These are phyloP conservation scores for Collybiopsis luxurians DNA, from an alignment of 768 basidiomycete species.

Conservation along the genomic window DNA sequence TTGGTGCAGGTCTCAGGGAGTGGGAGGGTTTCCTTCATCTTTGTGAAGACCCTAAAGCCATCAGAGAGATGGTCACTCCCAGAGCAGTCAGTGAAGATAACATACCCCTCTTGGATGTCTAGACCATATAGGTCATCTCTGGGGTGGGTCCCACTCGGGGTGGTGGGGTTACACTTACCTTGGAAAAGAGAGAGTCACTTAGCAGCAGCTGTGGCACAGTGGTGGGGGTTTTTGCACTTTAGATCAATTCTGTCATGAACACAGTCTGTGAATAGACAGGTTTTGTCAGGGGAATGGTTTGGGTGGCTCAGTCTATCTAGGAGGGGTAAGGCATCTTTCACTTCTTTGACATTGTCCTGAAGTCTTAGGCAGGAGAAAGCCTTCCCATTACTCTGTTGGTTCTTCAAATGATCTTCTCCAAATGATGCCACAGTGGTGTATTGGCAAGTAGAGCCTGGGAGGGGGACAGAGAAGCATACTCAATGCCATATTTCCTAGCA, in stretches of 20 bases:
- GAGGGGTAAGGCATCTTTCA: constrained; percentile 4
- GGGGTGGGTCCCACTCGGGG: too few species aligned
- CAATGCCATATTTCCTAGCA: constrained; percentile 8
- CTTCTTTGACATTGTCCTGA: background rate
- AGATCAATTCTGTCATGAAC: background rate
- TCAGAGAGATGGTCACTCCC: too few species aligned
- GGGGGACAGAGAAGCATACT: background rate
- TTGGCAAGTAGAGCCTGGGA: background rate
- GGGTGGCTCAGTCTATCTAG: background rate
- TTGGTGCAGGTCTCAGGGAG: too few species aligned
- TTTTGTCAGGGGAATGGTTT: background rate
- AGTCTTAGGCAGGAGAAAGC: constrained; percentile 3
- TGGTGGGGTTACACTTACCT: too few species aligned
- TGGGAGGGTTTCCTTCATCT: too few species aligned
- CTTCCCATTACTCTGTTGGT: constrained; percentile 4
- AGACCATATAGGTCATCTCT: too few species aligned
- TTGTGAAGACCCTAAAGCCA: too few species aligned
- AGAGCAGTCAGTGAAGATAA: too few species aligned
- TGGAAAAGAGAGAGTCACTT: background rate
- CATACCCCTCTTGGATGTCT: too few species aligned
- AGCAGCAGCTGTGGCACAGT: background rate
- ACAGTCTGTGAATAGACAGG: constrained; percentile 8
- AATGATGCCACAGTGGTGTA: constrained; percentile 15
- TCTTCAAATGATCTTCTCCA: background rate
- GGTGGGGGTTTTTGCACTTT: constrained; percentile 9